These are phyloP conservation scores for Pseudogymnoascus sp. DNA, from an alignment of 2,329 filamentous ascomycete genomes.

Conservation along the genomic window DNA sequence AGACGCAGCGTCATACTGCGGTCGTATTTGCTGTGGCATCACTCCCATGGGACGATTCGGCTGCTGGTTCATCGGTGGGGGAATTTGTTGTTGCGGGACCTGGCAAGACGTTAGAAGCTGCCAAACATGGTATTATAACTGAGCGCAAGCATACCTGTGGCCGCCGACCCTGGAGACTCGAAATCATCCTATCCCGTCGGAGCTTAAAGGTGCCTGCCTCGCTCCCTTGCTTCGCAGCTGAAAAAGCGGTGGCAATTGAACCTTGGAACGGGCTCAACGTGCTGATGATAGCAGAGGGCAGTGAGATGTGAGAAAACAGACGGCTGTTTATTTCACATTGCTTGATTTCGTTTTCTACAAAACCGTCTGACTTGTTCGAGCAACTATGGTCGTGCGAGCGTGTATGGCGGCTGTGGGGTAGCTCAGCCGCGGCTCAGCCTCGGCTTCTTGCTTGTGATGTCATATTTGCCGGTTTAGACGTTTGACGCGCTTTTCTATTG, in stretches of 20 bases:
- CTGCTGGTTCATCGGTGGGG: not conserved
- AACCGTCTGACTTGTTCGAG: not conserved
- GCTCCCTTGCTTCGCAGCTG: not conserved
- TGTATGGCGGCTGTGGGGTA: not conserved
- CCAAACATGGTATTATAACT: too few relatives aligned
- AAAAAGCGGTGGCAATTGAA: not conserved
- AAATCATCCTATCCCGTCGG: not conserved
- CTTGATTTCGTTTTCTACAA: not conserved
- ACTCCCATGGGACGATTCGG: not conserved
- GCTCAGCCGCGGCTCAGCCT: constrained; percentile 4
- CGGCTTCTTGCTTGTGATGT: constrained; percentile 5
- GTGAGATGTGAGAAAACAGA: not conserved
- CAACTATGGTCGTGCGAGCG: not conserved
- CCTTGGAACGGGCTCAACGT: not conserved
- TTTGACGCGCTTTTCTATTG: not conserved
- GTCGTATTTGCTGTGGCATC: constrained; percentile 7
- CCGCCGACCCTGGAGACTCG: not conserved
- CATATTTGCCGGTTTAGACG: not conserved
- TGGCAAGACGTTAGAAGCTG: not conserved
- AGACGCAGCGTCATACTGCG: not conserved
- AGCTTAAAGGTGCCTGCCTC: not conserved
- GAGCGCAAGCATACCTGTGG: not conserved
- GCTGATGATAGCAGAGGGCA: not conserved
- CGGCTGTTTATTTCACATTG: constrained; percentile 6
- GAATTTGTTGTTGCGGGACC: not conserved